Base-by-base conservation (phyloP, 192 early-diverging fungal species). In the Jimgerdemannia flammicorona region DNA sequence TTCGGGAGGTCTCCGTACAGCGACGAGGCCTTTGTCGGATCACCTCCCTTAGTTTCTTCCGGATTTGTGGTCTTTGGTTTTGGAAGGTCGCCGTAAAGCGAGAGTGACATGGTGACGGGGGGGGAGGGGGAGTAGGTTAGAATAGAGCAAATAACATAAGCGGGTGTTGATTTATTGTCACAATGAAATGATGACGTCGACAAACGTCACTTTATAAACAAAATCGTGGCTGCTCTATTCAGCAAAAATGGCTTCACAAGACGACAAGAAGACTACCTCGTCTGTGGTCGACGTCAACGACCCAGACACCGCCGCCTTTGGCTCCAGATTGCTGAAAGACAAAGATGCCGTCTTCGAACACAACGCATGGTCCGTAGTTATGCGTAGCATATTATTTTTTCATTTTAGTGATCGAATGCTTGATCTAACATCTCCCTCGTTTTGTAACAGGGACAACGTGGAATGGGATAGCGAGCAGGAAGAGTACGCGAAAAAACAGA, bases 361-460 rank as follows among this genome's bases (percentile, higher is more conserved):
- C 77, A 99, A 98, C 80, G 98, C 98, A 39, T 99, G 98, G 95
- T 94, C 90, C 44, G 75, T 77, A n/a, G n/a, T n/a, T n/a, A n/a
- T n/a, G n/a, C n/a, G n/a, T n/a, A n/a, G n/a, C n/a, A n/a, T n/a
- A n/a, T n/a, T n/a, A n/a, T n/a, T n/a, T n/a, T n/a, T n/a, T n/a
- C n/a, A n/a, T n/a, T n/a, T n/a, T n/a, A n/a, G n/a, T n/a, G 63
- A 70, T 3, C 66, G 10, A 7, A 43, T 66, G 4, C 19, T 44
- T 43, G 17, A n/a, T 9, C 20, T 69, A 43, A 64, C 64, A 44
- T 20, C 9, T 40, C 18, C n/a, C n/a, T n/a, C n/a, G n/a, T 41
- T 41, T 54, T 40, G 3, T 41, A 66, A 69, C 84, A 94, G 95
- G 95, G 98, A 99, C 88, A 93, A 98, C 73, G 95, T 92, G 19